These are phyloP conservation scores for Sarocladium oryzae DNA, from an alignment of 2,329 filamentous ascomycete genomes.

Conservation along the genomic window DNA sequence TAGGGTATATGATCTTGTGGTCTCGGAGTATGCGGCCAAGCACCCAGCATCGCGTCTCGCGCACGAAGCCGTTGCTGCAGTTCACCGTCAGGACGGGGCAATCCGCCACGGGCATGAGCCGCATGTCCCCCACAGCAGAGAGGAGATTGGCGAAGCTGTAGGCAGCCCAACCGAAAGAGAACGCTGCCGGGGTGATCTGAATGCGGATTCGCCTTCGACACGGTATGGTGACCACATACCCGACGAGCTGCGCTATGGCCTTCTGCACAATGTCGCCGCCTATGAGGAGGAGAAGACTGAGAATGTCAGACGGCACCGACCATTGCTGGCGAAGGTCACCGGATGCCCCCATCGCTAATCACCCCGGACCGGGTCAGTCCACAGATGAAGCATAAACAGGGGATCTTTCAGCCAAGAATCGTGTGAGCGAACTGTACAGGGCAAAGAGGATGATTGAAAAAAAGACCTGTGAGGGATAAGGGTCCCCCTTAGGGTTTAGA, in stretches of 20 bases:
- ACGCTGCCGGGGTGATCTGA: not conserved
- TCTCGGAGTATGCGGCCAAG: not conserved
- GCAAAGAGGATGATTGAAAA: too few relatives aligned
- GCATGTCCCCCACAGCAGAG: not conserved
- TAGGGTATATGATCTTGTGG: not conserved
- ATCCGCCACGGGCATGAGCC: not conserved
- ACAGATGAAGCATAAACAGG: too few relatives aligned
- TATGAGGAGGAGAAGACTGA: slow-evolving; percentile 9
- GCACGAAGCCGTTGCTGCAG: not conserved
- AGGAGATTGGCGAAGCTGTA: not conserved
- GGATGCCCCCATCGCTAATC: not conserved
- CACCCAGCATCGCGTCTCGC: not conserved
- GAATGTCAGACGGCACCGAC: slow-evolving; percentile 2
- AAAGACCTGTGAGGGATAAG: too few relatives aligned
- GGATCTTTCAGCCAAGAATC: not conserved
- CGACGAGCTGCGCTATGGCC: slow-evolving; percentile 8
- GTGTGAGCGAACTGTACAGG: too few relatives aligned
- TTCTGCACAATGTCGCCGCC: slow-evolving; percentile 10
- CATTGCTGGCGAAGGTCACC: not conserved
- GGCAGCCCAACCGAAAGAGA: slow-evolving; percentile 8
- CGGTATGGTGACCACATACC: not conserved
- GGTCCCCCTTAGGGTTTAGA: too few relatives aligned
- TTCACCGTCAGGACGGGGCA: not conserved
- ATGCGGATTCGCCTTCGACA: not conserved
- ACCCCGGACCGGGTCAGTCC: too few relatives aligned